Conservation (phyloP, 495 filamentous ascomycete genomes). For the Aspergillus kassunensis region DNA sequence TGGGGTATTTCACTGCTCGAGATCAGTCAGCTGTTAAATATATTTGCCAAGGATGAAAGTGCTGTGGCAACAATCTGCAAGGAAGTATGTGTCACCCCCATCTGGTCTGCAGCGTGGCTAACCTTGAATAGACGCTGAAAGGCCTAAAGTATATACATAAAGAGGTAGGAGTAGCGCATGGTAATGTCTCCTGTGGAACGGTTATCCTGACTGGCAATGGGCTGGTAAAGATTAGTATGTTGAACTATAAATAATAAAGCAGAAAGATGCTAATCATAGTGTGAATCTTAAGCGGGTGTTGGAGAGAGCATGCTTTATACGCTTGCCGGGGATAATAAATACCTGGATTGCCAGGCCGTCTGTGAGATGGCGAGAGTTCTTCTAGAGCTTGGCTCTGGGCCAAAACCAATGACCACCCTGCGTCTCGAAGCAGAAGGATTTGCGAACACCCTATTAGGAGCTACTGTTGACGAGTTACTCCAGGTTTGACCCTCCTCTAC, state of each 20-base stretch:
- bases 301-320: slow-evolving; percentile 7
- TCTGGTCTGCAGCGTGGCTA: neutral
- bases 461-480: slow-evolving; percentile 3
- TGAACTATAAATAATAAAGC: neutral
- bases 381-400: slow-evolving; percentile 1
- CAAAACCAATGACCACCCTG: neutral
- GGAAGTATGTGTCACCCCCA: slow-evolving; percentile 2
- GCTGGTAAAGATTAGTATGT: slow-evolving; percentile 7
- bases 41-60: slow-evolving; percentile 5
- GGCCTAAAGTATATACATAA: slow-evolving; percentile 12
- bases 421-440: slow-evolving; percentile 5
- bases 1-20: slow-evolving; percentile 5
- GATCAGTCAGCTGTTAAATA: slow-evolving; percentile 6
- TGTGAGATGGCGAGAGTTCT: slow-evolving; percentile 1
- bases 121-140: neutral
- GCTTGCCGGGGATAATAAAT: neutral
- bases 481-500: neutral
- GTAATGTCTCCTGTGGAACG: slow-evolving; percentile 7
- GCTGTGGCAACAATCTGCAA: slow-evolving; percentile 8
- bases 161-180: slow-evolving; percentile 8
- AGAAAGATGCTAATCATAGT: neutral
- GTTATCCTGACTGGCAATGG: slow-evolving; percentile 6
- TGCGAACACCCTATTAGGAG: neutral
- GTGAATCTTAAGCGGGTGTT: neutral
- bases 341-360: slow-evolving; percentile 3